These are phyloP conservation scores for Tuber microsphaerosporum DNA, from an alignment of 495 filamentous ascomycete genomes.

Conservation along the genomic window DNA sequence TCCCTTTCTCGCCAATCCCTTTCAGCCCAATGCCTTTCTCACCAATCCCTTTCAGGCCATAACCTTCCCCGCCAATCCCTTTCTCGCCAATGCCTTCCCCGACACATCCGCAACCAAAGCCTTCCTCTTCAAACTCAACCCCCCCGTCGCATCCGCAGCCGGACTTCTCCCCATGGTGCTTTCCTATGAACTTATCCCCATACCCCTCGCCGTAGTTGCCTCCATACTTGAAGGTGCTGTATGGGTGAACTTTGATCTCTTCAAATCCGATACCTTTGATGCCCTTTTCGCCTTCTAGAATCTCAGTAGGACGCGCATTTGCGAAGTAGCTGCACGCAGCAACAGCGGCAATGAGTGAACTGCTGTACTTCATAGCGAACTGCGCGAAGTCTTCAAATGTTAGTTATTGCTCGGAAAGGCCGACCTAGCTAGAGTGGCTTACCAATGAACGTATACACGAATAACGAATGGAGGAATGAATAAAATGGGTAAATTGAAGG, in stretches of 20 bases:
- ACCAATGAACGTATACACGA: not conserved
- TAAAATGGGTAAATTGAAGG: slow-evolving; percentile 1
- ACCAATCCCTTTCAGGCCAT: too few species aligned
- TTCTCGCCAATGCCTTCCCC: not conserved
- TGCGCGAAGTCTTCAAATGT: not conserved
- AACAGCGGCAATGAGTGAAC: slow-evolving; percentile 21
- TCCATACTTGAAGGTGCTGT: not conserved
- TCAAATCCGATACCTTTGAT: not conserved
- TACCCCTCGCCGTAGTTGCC: not conserved
- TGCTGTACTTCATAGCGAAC: slow-evolving; percentile 10
- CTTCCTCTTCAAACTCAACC: not conserved
- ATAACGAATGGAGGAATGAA: slow-evolving; percentile 8
- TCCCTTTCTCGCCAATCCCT: not conserved
- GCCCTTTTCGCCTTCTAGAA: not conserved
- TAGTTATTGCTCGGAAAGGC: not conserved
- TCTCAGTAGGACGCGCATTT: slow-evolving; percentile 9
- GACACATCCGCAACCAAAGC: not conserved
- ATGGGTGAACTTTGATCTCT: not conserved
- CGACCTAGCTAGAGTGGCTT: not conserved
- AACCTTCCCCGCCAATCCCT: too few species aligned
- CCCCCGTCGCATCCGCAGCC: not conserved
- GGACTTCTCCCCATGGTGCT: not conserved
- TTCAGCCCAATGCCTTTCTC: not conserved
- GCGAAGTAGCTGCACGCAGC: slow-evolving; percentile 30
- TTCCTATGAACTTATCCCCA: not conserved